Evolutionary conservation across 257 asterid species (phyloP).

Genomic region (Dorcoceras hygrometricum): DNA sequence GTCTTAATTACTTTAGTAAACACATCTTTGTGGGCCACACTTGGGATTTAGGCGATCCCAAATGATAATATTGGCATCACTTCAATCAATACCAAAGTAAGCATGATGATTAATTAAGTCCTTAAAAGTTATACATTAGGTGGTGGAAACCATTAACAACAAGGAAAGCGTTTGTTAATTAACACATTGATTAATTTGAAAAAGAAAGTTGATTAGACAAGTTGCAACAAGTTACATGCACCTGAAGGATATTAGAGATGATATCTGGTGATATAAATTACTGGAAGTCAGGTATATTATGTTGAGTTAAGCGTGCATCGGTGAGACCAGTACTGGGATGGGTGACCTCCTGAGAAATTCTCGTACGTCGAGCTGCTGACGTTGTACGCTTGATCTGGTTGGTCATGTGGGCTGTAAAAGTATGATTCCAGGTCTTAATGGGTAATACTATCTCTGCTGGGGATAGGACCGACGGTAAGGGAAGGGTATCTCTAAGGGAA

Average conservation of each 20-base stretch:
- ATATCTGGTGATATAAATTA: too few species aligned
- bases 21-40: constrained; percentile 52
- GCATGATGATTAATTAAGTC: not conserved
- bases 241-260: not conserved
- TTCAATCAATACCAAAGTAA: constrained; percentile 50
- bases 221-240: not conserved
- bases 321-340: too few species aligned
- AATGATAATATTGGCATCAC: constrained; percentile 55
- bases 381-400: too few species aligned
- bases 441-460: too few species aligned
- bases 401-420: too few species aligned
- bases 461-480: too few species aligned
- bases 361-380: too few species aligned
- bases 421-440: too few species aligned
- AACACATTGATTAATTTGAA: not conserved
- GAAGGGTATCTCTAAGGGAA: too few species aligned
- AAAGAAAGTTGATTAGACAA: not conserved
- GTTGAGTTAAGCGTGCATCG: too few species aligned
- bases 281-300: too few species aligned
- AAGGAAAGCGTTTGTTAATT: not conserved
- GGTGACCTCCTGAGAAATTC: too few species aligned
- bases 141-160: not conserved
- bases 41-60: constrained; percentile 69
- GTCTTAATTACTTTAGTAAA: constrained; percentile 54
- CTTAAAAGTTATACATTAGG: not conserved